A percentile compares a stretch with the other conserved stretches of the same genome.
Evolutionary conservation across 192 early-diverging fungal species (phyloP).

Genomic region (Podila epigama): DNA sequence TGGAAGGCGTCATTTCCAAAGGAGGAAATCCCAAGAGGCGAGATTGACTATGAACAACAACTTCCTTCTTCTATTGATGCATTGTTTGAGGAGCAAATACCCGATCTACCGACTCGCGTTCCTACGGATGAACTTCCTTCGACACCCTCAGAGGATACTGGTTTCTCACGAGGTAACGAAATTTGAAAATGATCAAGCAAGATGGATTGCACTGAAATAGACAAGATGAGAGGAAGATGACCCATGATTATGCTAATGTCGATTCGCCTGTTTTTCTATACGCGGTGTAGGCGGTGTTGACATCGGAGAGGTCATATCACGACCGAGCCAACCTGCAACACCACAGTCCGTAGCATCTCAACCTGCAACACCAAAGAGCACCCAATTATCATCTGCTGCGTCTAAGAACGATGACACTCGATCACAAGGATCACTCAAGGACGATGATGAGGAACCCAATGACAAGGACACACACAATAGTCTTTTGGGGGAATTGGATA

Average conservation of each 20-base stretch:
- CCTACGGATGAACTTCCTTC: not conserved
- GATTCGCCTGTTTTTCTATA: not conserved
- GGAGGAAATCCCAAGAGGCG: not conserved
- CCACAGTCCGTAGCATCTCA: no score
- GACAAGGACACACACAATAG: not conserved
- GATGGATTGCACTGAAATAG: no score
- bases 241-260: no score
- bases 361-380: not conserved
- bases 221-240: no score
- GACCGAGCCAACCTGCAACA: not conserved
- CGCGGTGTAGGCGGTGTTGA: no score
- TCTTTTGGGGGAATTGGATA: slow-evolving; percentile 1
- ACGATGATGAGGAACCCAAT: no score
- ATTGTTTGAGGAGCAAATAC: not conserved
- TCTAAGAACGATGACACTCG: not conserved
- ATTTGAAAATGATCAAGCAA: not conserved
- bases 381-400: no score
- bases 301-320: not conserved
- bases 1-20: slow-evolving; percentile 36
- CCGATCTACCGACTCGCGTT: not conserved
- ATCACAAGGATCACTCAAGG: not conserved
- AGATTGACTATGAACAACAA: slow-evolving; percentile 22
- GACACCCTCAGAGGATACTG: not conserved
- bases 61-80: slow-evolving; percentile 23
- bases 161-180: not conserved